phyloP scores from a whole-genome alignment of 352 stramenopile species.

The Globisporangium irregulare region DNA sequence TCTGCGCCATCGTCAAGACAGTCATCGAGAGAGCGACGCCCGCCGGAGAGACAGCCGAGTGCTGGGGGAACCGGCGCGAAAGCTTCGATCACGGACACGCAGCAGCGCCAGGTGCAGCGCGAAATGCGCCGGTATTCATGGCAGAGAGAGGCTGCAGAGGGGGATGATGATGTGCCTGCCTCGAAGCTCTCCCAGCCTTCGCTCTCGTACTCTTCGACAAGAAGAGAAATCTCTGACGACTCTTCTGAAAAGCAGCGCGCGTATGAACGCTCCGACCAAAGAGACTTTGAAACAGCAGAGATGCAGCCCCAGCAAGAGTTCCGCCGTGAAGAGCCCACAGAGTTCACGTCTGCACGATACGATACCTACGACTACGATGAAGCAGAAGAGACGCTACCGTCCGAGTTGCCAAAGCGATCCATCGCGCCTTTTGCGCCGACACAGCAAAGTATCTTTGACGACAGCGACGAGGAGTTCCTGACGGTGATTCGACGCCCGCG shows the following conservation, averaged over 20 bases:
- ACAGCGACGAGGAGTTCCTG: conserved; percentile 22
- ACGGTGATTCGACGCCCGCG: conserved; percentile 12
- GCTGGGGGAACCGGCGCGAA: neutral
- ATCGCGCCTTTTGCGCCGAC: conserved; percentile 5
- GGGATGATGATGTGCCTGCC: neutral
- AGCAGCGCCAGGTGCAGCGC: conserved; percentile 9
- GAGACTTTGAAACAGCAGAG: neutral
- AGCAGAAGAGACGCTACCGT: neutral
- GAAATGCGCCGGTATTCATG: conserved; percentile 13
- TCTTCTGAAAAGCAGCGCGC: neutral
- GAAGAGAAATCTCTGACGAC: neutral
- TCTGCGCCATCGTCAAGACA: neutral
- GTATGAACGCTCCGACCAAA: neutral
- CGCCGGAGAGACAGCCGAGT: neutral
- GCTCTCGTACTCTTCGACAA: neutral
- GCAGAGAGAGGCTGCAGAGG: conserved; percentile 2
- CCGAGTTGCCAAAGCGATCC: conserved; percentile 9
- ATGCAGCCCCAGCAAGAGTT: neutral
- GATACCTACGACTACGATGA: neutral
- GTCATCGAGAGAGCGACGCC: neutral
- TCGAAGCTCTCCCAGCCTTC: neutral
- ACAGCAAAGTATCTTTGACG: conserved; percentile 15
- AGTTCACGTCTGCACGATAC: neutral
- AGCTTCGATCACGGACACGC: conserved; percentile 6
- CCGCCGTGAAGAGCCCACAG: neutral